Base-by-base conservation (phyloP, 208 protist species). In the Trypanosoma theileri region DNA sequence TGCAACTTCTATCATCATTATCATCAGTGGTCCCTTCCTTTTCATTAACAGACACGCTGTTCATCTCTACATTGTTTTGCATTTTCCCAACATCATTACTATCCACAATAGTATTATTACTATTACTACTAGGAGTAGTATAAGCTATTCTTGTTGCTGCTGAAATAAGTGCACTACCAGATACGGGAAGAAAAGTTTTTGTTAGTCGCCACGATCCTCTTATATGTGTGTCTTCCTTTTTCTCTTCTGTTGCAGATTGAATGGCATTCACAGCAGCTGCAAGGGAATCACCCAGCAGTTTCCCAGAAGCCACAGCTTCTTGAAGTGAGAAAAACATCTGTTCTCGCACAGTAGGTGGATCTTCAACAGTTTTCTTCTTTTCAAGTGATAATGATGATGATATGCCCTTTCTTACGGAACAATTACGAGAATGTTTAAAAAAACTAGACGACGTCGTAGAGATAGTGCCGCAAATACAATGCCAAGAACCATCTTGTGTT, bases 121-220 rank as follows among this genome's bases (percentile, higher is more conserved):
- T n/a, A n/a, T 48, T 48, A 48, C 11, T 48, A 66, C 7, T 10
- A 35, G 4, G 1, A 35, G 1, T 6, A 8, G 28, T 35, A 35
- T 6, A 35, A 35, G 28, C 28, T 35, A 35, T 1, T 35, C 28
- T 6, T 1, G 4, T 35, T 66, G 82, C 77, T 41, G 80, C 79
- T 26, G 77, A 59, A 28, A 75, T 52, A 7, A 91, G 74, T 14
- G 71, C 71, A 8, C 35, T 60, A 3, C 82, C 85, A 11, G 85
- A 91, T 22, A 88, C 81, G 7, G 85, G 81, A 50, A 91, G 56
- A 62, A 87, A 66, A n/a, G 73, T 51, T 11, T 48, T 65, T 14
- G 72, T 81, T 0, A 66, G 62, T 16, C 45, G 22, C 59, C 62
- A 67, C 0, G 28, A n/a, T 31, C 9, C 44, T n/a, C 55, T 11